Evolutionary conservation across 192 early-diverging fungal genomes (phyloP), one percentile per base, ranked within the genome.

Genomic region (Coemansia sp.): DNA sequence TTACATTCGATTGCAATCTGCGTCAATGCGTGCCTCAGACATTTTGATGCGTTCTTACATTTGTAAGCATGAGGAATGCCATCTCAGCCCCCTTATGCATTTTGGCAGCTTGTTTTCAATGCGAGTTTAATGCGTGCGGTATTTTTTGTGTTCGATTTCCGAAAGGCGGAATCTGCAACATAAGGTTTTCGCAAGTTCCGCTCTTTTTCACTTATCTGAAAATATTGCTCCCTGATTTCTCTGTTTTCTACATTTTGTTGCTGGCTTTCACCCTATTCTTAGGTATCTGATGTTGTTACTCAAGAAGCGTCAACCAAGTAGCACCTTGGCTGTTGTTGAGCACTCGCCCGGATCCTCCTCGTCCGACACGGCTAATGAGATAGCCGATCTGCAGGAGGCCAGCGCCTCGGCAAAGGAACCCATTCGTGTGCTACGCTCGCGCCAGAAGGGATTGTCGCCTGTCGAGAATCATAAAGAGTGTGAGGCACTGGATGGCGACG

Each of bases 261-360:
- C 20, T 22, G 5, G 52, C 20, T 25, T 20, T 43, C 9, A 29
- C 25, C 36, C 53, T 61, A 7, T 60, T 43, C 20, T 20, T 63
- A 22, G 1, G 8, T 22, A 13, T 13, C 42, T 45, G 1, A 45
- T 67, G 64, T 60, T 62, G 52, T 65, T 48, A 20, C 49, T 76
- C 14, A 65, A 76, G 23, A 70, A 52, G 34, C 58, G 70, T 55
- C 50, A 49, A 45, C 59, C 63, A 36, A 48, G 29, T 25, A 53
- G 23, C 46, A 41, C 43, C 5, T n/a, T 71, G 17, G 49, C 63
- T 20, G 49, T 36, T 14, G 36, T 56, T 48, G 62, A 69, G 36
- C 40, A 42, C 52, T 19, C 34, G 32, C 38, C 9, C 11, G 38
- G 0, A 40, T 11, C 38, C 38, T 13, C 11, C 29, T 14, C 13